Base-by-base conservation (phyloP, 1,284 basidiomycete species). In the Thelephora terrestris region DNA sequence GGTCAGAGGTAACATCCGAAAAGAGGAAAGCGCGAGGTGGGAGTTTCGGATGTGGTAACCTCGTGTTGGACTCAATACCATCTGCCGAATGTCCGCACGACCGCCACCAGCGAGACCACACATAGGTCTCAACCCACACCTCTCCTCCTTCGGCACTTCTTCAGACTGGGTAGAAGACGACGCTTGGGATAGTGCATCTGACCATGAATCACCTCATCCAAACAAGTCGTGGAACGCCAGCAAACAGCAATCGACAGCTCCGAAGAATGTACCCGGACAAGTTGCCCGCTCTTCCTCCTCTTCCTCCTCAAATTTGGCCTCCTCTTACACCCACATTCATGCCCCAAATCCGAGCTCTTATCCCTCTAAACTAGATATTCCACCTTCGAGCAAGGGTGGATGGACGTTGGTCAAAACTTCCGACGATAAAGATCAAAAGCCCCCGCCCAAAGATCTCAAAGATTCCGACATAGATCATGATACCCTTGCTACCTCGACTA, bases 171-270 rank as follows among this genome's bases (percentile, higher is more conserved):
- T 69, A 10, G 85, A 89, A 61, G 90, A 93, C 56, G 90, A 93
- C 62, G 89, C 82, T 42, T 93, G 91, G 90, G 90, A 93, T 69
- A 86, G 83, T 56, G 75, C 75, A 48, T 91, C 89, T 3, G 90
- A 92, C 65, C 81, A 82, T 42, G 90, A 91, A 62, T 79, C 79
- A 38, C 74, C 77, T 7, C 68, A 71, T 5, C 61, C 74, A 47
- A 64, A 71, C 14, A 69, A 68, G 50, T 63, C 72, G 20, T 80
- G 74, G 74, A 71, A 64, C n/a, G 52, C 65, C 64, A 50, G 62
- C 65, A 23, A 59, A 67, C 20, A 54, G 58, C 38, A 63, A 52
- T 46, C 65, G 59, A 44, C 78, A 17, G 66, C 76, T n/a, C 78
- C 81, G 12, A 78, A 73, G 56, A 75, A 73, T 38, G 76, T 80